phyloP scores from a whole-genome alignment of 768 basidiomycete species.

The Tephrocybe sp. region DNA sequence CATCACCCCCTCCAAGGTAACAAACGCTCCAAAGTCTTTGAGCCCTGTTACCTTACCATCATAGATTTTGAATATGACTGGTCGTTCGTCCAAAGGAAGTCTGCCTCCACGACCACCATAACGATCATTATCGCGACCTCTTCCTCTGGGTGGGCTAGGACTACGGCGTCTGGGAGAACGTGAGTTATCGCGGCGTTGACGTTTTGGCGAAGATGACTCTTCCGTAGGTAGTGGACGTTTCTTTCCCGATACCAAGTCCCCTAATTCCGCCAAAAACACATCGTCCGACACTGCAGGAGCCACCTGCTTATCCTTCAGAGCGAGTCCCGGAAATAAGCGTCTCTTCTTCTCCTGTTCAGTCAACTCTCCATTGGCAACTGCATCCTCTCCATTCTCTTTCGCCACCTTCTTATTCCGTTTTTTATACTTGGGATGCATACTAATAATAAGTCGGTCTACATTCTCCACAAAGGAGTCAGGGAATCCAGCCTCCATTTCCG shows the following conservation, averaged over 20 bases:
- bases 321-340: conserved; percentile 88
- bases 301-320: conserved; percentile 74
- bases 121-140: conserved; percentile 38
- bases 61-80: conserved; percentile 94
- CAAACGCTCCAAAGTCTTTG: conserved; percentile 96
- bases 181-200: conserved; percentile 54
- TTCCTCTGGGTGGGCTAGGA: conserved; percentile 58
- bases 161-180: conserved; percentile 49
- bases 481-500: conserved; percentile 76
- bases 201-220: conserved; percentile 52
- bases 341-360: conserved; percentile 74
- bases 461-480: conserved; percentile 90
- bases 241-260: conserved; percentile 82
- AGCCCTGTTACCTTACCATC: conserved; percentile 78
- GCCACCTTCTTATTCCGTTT: conserved; percentile 50
- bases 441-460: conserved; percentile 91
- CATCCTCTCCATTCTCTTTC: conserved; percentile 34
- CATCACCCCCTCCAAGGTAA: conserved; percentile 80
- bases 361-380: conserved; percentile 30
- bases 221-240: conserved; percentile 44
- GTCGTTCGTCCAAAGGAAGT: conserved; percentile 65
- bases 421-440: conserved; percentile 95
- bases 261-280: conserved; percentile 82
- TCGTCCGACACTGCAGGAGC: conserved; percentile 65
- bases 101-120: conserved; percentile 32